Conservation (phyloP, 2,329 filamentous ascomycete species). For the Fonsecaea pugnacius region DNA sequence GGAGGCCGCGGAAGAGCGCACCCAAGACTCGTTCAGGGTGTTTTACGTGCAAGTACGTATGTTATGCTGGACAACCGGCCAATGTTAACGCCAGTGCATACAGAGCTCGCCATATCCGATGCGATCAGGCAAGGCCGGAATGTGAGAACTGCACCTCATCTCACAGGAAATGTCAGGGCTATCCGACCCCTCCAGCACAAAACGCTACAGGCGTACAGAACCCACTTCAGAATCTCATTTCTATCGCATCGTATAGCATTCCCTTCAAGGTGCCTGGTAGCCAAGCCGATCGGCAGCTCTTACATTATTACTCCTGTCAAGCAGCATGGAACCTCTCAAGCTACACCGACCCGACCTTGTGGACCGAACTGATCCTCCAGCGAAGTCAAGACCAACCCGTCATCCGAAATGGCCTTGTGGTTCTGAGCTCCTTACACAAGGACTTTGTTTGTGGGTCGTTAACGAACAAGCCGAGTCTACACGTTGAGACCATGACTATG, state of each 20-base stretch:
- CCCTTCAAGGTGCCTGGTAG: slow-evolving; percentile 25
- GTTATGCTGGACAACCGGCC: not conserved
- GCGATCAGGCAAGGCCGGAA: slow-evolving; percentile 40
- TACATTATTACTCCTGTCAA: slow-evolving; percentile 64
- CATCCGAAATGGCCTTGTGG: slow-evolving; percentile 67
- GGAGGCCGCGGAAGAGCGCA: slow-evolving; percentile 18
- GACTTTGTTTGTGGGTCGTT: slow-evolving; percentile 27
- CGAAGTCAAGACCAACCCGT: slow-evolving; percentile 65
- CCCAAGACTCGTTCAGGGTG: slow-evolving; percentile 30
- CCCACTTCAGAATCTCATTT: not conserved
- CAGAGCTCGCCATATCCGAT: slow-evolving; percentile 25
- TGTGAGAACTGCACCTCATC: slow-evolving; percentile 61
- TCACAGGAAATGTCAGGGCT: slow-evolving; percentile 64
- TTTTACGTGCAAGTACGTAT: slow-evolving; percentile 31
- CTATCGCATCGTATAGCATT: slow-evolving; percentile 20
- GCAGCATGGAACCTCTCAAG: slow-evolving; percentile 68
- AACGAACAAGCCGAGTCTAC: not conserved
- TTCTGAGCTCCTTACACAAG: slow-evolving; percentile 68
- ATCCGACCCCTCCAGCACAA: slow-evolving; percentile 45
- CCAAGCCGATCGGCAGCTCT: slow-evolving; percentile 18
- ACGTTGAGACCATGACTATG: slow-evolving; percentile 18
- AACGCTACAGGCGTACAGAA: not conserved
- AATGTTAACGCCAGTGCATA: not conserved
- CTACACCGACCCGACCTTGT: slow-evolving; percentile 69
- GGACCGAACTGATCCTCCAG: slow-evolving; percentile 65